Base-by-base conservation (phyloP, 2,329 filamentous ascomycete genomes). In the Penicillium sp. region DNA sequence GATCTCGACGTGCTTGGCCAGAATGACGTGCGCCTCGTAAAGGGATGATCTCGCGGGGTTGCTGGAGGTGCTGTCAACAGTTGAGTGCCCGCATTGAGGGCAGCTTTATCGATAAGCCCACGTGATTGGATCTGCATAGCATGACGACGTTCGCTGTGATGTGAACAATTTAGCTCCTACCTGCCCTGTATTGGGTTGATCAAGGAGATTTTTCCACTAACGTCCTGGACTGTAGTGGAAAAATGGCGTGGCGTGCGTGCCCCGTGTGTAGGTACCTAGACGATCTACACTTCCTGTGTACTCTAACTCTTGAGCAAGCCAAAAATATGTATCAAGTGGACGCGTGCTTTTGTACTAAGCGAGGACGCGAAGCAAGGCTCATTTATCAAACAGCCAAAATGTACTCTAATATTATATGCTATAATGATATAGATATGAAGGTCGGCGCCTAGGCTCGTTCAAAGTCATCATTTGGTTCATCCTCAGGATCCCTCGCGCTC, bases 391-490 rank as follows among this genome's bases (percentile, higher is more conserved):
- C 6, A 7, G 14, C 24, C 43, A 10, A 31, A 46, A 46, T 46
- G 50, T 39, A 47, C 22, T 68, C 61, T 68, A 66, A 65, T 58
- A 56, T 53, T 68, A 64, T 65, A 62, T 66, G 66, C 51, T 64
- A 63, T 58, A 50, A 53, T 59, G 36, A 56, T 37, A 53, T 59
- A 56, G 43, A 43, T 60, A 64, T 66, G 58, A 66, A 60, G 37
- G 19, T 61, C 53, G 50, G 59, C 35, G 53, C 51, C 61, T 71
- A 74, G 58, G 71, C 71, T 77, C 73, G 79, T 77, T 81, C 79
- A 74, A 81, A 81, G 69, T 80, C 78, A 66, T 81, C 78, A 70
- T 78, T 74, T 33, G 67, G 70, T 47, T 62, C 55, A n/a, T 69
- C 64, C 44, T 74, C 68, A 56, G 71, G 68, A 56, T 79, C 73